phyloP scores from a whole-genome alignment of 2,329 filamentous ascomycete species.

The Penicillium capsulatum region DNA sequence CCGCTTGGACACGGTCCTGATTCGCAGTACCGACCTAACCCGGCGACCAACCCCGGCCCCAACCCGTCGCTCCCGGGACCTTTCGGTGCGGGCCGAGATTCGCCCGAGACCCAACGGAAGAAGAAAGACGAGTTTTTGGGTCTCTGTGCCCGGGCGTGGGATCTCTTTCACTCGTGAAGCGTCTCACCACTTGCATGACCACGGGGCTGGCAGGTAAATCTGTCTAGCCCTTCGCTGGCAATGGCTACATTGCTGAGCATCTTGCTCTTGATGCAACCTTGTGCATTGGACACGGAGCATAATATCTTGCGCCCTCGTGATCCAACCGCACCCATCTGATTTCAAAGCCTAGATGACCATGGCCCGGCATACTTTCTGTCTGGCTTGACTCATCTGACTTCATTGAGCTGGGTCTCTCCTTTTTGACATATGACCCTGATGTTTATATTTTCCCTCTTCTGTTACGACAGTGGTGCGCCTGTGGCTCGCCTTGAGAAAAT shows the following conservation, averaged over 20 bases:
- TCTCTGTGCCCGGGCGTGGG: conserved; percentile 87
- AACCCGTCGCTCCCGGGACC: conserved; percentile 56
- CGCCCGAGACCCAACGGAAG: conserved; percentile 71
- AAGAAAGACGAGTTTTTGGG: conserved; percentile 92
- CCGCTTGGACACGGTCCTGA: conserved; percentile 72
- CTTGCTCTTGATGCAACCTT: too few relatives aligned
- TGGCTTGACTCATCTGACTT: conserved; percentile 6
- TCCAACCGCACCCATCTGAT: not conserved
- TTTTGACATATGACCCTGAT: conserved; percentile 17
- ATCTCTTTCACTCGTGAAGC: conserved; percentile 86
- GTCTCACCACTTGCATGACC: not conserved
- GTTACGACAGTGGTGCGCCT: conserved; percentile 13
- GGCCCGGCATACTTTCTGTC: not conserved
- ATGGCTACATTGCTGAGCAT: too few relatives aligned
- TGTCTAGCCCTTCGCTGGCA: too few relatives aligned
- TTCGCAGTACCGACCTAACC: conserved; percentile 37
- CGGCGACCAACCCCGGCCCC: conserved; percentile 27
- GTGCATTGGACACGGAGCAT: too few relatives aligned
- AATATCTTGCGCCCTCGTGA: too few relatives aligned
- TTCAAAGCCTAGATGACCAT: not conserved
- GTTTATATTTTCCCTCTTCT: conserved; percentile 17
- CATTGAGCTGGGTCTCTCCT: conserved; percentile 7
- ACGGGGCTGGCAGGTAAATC: too few relatives aligned
- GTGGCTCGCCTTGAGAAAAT: conserved; percentile 15
- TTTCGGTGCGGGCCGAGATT: conserved; percentile 77